These are phyloP conservation scores for Leccinum obscurum DNA, from an alignment of 768 basidiomycete species.

Conservation along the genomic window DNA sequence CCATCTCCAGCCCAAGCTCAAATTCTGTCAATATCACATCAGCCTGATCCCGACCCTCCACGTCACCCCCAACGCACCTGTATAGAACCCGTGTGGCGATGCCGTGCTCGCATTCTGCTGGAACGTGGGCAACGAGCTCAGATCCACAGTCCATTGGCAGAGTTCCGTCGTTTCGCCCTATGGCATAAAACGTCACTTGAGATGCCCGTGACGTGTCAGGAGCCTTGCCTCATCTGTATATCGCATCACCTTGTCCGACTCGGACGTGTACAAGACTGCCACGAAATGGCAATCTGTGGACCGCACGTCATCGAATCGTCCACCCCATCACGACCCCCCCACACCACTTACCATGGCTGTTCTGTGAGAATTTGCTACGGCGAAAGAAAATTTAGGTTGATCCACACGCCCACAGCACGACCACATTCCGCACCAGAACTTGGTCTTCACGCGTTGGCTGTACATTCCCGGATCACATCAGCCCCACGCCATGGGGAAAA, in stretches of 20 bases:
- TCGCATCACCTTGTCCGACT: slow-evolving; percentile 72
- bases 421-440: slow-evolving; percentile 65
- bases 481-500: slow-evolving; percentile 17
- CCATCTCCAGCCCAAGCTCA: slow-evolving; percentile 79
- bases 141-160: slow-evolving; percentile 87
- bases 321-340: neutral
- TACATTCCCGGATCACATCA: slow-evolving; percentile 14
- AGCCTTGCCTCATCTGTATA: slow-evolving; percentile 72
- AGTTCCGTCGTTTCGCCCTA: slow-evolving; percentile 70
- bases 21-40: slow-evolving; percentile 52
- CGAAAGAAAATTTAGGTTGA: slow-evolving; percentile 12
- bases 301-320: slow-evolving; percentile 2
- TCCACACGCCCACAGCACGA: slow-evolving; percentile 6
- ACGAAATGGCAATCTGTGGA: slow-evolving; percentile 71
- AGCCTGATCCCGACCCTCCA: neutral
- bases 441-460: slow-evolving; percentile 80
- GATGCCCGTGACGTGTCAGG: slow-evolving; percentile 16
- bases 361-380: slow-evolving; percentile 71
- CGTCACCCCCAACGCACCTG: slow-evolving; percentile 44
- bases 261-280: slow-evolving; percentile 79
- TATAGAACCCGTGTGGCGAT: slow-evolving; percentile 69
- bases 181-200: slow-evolving; percentile 26
- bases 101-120: slow-evolving; percentile 64
- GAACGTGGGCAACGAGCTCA: slow-evolving; percentile 76
- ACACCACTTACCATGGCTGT: slow-evolving; percentile 41